A percentile compares a stretch with the other conserved stretches of the same genome.
phyloP scores from a whole-genome alignment of 805 yeast species.

The Kluyveromyces siamensis region DNA sequence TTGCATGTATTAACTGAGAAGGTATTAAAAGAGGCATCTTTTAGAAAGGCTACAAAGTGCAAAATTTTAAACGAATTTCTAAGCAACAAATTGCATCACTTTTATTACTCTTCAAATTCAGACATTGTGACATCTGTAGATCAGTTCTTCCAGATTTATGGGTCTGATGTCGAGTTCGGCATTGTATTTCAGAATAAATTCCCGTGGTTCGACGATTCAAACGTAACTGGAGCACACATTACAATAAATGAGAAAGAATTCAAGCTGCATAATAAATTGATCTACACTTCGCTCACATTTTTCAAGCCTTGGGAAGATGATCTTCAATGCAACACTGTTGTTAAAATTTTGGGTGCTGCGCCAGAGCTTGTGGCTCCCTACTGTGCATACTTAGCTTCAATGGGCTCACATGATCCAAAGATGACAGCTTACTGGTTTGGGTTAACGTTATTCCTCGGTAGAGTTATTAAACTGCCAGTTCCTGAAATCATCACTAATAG shows the following conservation, averaged over 20 bases:
- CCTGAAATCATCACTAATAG: constrained; percentile 34
- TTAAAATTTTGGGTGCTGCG: constrained; percentile 40
- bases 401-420: constrained; percentile 72
- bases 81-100: constrained; percentile 44
- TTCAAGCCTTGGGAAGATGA: constrained; percentile 79
- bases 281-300: constrained; percentile 51
- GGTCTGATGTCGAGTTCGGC: constrained; percentile 44
- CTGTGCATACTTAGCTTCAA: constrained; percentile 45
- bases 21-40: constrained; percentile 50
- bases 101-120: constrained; percentile 35
- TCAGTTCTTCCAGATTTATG: constrained; percentile 39
- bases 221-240: constrained; percentile 35
- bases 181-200: constrained; percentile 37
- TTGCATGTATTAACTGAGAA: constrained; percentile 39
- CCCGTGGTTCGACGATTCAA: constrained; percentile 37
- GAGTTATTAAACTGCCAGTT: constrained; percentile 47
- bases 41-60: constrained; percentile 61
- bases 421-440: constrained; percentile 78
- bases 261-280: constrained; percentile 56
- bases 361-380: constrained; percentile 75
- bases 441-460: constrained; percentile 51
- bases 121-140: constrained; percentile 33
- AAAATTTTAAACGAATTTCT: constrained; percentile 73
- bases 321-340: constrained; percentile 46
- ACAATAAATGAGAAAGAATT: constrained; percentile 43